phyloP scores from a whole-genome alignment of 768 basidiomycete species.

The Boletales sp. region DNA sequence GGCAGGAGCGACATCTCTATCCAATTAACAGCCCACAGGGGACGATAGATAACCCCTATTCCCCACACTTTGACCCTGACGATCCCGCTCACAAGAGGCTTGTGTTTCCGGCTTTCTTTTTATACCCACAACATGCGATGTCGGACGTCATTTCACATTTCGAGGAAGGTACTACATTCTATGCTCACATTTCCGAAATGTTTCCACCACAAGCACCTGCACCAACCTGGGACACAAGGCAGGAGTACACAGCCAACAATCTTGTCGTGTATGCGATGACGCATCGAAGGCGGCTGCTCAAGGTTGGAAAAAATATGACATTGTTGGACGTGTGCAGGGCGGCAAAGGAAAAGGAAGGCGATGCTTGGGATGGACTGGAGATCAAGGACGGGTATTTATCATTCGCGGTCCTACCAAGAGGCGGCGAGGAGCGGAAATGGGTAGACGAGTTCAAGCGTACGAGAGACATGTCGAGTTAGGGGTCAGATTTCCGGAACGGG shows the following conservation, averaged over 20 bases:
- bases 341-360: slow-evolving; percentile 56
- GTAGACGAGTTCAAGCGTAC: slow-evolving; percentile 78
- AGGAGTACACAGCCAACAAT: slow-evolving; percentile 60
- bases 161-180: slow-evolving; percentile 80
- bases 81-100: slow-evolving; percentile 58
- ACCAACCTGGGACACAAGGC: slow-evolving; percentile 73
- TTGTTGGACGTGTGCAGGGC: slow-evolving; percentile 70
- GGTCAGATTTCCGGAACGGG: slow-evolving; percentile 11
- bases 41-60: slow-evolving; percentile 52
- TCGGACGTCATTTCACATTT: slow-evolving; percentile 89
- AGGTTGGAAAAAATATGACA: slow-evolving; percentile 89
- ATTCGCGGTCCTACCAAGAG: slow-evolving; percentile 76
- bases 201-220: slow-evolving; percentile 68
- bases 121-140: slow-evolving; percentile 87
- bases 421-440: slow-evolving; percentile 77
- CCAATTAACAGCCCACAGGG: slow-evolving; percentile 47
- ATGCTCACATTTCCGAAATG: slow-evolving; percentile 73
- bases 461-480: slow-evolving; percentile 29
- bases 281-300: slow-evolving; percentile 68
- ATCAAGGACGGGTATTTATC: slow-evolving; percentile 78
- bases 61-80: slow-evolving; percentile 64
- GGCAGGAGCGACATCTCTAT: slow-evolving; percentile 73
- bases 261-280: slow-evolving; percentile 87
- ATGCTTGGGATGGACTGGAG: slow-evolving; percentile 73
- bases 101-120: slow-evolving; percentile 84